A percentile compares a stretch with the other conserved stretches of the same genome.
Evolutionary conservation across 202 grass and related monocot species (phyloP).

Genomic region (Zizania palustris): DNA sequence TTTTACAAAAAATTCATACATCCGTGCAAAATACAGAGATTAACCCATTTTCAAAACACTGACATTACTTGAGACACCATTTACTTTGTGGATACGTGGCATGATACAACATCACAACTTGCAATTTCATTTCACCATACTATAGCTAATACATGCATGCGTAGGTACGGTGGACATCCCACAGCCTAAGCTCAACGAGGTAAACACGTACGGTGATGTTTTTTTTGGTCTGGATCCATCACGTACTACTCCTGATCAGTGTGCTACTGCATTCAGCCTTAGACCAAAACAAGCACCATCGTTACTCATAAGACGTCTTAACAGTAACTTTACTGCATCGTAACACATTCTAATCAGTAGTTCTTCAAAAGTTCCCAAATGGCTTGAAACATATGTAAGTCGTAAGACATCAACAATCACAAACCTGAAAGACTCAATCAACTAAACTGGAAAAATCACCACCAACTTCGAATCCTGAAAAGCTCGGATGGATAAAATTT

Average conservation of each 20-base stretch:
- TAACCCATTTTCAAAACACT: too few species aligned
- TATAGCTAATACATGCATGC: neutral
- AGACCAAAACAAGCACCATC: neutral
- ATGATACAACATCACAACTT: neutral
- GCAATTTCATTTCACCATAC: neutral
- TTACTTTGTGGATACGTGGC: slow-evolving; percentile 13
- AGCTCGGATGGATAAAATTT: neutral
- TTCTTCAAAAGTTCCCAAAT: slow-evolving; percentile 9
- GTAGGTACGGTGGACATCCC: neutral
- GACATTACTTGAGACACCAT: neutral
- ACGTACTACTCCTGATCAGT: neutral
- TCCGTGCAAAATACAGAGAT: too few species aligned
- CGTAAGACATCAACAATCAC: neutral
- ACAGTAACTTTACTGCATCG: neutral
- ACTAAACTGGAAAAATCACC: slow-evolving; percentile 5
- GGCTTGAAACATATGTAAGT: neutral
- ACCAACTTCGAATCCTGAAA: slow-evolving; percentile 24
- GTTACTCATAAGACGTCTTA: neutral
- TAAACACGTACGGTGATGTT: neutral
- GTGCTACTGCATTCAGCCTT: slow-evolving; percentile 18
- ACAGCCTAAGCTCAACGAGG: neutral
- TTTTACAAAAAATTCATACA: too few species aligned
- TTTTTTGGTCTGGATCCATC: neutral
- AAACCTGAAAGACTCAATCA: neutral
- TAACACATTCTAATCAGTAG: neutral